Conservation (phyloP, 257 asterid genomes). For the Solanum virginianum region DNA sequence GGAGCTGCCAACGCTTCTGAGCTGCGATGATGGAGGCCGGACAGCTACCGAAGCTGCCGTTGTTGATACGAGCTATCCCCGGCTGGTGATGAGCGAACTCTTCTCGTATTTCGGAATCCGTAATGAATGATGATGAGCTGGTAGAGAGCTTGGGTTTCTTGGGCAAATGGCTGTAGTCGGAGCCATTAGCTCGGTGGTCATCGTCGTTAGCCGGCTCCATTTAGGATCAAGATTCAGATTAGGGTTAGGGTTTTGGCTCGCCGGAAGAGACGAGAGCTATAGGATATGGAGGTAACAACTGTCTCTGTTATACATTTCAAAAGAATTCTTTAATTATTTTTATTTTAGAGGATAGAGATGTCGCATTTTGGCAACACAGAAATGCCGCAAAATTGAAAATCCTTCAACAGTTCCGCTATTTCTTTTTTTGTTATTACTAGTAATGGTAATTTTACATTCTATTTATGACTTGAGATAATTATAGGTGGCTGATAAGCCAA, state of each 20-base stretch:
- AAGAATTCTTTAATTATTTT: background rate
- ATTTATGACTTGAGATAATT: background rate
- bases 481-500: background rate
- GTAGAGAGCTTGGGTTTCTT: constrained; percentile 58
- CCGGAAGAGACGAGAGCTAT: background rate
- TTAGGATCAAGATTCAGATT: background rate
- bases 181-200: constrained; percentile 27
- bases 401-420: background rate
- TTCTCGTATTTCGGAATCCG: constrained; percentile 44
- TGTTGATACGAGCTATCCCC: constrained; percentile 69
- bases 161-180: constrained; percentile 15
- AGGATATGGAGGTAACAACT: background rate
- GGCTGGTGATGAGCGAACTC: constrained; percentile 73
- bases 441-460: background rate
- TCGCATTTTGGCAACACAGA: background rate
- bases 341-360: background rate
- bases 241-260: constrained; percentile 30
- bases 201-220: constrained; percentile 22
- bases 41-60: constrained; percentile 95
- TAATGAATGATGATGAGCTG: constrained; percentile 18
- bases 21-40: constrained; percentile 85
- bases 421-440: background rate
- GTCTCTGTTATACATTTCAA: background rate
- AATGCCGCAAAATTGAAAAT: background rate
- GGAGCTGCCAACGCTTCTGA: constrained; percentile 80